Conservation (phyloP, 768 basidiomycete species). For the Rhizopogon rudus region DNA sequence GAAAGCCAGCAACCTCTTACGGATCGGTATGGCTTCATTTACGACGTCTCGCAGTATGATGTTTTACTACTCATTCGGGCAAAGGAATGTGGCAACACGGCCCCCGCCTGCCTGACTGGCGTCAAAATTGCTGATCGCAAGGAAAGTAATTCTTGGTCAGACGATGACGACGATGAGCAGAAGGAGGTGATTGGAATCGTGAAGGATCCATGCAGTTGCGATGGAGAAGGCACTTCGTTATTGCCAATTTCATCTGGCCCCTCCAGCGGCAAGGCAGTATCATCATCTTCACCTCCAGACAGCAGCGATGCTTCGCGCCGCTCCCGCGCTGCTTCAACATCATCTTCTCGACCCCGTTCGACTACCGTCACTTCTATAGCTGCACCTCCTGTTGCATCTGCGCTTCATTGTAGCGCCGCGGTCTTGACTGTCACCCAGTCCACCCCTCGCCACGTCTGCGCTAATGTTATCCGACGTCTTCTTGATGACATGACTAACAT, state of each 20-base stretch:
- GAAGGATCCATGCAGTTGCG: constrained; percentile 37
- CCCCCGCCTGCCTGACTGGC: constrained; percentile 82
- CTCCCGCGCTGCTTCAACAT: constrained; percentile 36
- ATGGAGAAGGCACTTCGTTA: constrained; percentile 21
- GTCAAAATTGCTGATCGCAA: constrained; percentile 83
- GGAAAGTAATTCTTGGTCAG: constrained; percentile 76
- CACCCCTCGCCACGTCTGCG: constrained; percentile 72
- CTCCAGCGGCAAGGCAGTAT: constrained; percentile 6
- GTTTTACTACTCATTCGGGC: constrained; percentile 70
- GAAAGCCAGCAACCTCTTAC: constrained; percentile 59
- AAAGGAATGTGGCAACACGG: constrained; percentile 65
- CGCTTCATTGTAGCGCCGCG: constrained; percentile 29
- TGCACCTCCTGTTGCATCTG: constrained; percentile 1
- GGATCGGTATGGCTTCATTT: constrained; percentile 89
- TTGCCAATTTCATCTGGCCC: constrained; percentile 5
- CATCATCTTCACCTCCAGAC: constrained; percentile 14
- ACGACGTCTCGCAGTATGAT: constrained; percentile 80
- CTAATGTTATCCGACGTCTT: constrained; percentile 67
- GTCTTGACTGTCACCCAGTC: constrained; percentile 56
- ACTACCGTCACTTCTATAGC: constrained; percentile 30
- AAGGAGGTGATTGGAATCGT: constrained; percentile 31
- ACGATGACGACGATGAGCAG: constrained; percentile 46
- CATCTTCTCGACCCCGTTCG: constrained; percentile 47
- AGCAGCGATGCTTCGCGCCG: constrained; percentile 22
- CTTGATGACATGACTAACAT: constrained; percentile 73